Percentiles rank a stretch among this genome's conserved stretches.
These are phyloP conservation scores for Lentinula aciculospora DNA, from an alignment of 768 basidiomycete species.

Conservation along the genomic window DNA sequence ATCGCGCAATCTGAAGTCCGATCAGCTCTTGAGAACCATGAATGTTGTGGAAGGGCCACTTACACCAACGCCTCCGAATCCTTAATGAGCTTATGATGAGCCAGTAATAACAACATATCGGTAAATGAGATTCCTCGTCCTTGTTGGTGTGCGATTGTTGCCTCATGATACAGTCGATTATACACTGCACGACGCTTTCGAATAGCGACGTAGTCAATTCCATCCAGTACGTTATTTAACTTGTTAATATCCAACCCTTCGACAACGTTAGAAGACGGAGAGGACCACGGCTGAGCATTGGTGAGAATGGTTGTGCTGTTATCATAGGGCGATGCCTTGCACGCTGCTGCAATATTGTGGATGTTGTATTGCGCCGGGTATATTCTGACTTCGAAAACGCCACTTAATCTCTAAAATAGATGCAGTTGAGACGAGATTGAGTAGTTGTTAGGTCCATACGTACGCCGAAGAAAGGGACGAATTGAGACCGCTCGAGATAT, in stretches of 20 bases:
- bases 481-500: conserved; percentile 61
- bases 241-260: conserved; percentile 59
- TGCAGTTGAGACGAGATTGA: not conserved
- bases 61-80: conserved; percentile 87
- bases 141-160: conserved; percentile 61
- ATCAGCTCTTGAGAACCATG: not conserved
- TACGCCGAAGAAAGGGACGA: conserved; percentile 81
- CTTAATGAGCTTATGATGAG: conserved; percentile 88
- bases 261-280: conserved; percentile 25
- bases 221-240: conserved; percentile 50
- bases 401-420: conserved; percentile 60
- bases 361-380: conserved; percentile 71
- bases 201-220: conserved; percentile 61
- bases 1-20: conserved; percentile 62
- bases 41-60: conserved; percentile 24
- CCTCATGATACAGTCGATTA: conserved; percentile 82
- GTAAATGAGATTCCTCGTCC: conserved; percentile 87
- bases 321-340: conserved; percentile 26
- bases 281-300: conserved; percentile 22
- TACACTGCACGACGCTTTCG: conserved; percentile 66
- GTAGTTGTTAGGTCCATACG: conserved; percentile 23
- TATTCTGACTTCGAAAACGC: conserved; percentile 84
- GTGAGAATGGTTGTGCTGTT: not conserved
- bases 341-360: conserved; percentile 49
- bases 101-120: conserved; percentile 79